Evolutionary conservation across 2,329 filamentous ascomycete genomes (phyloP).

Genomic region (Claviceps cyperi): DNA sequence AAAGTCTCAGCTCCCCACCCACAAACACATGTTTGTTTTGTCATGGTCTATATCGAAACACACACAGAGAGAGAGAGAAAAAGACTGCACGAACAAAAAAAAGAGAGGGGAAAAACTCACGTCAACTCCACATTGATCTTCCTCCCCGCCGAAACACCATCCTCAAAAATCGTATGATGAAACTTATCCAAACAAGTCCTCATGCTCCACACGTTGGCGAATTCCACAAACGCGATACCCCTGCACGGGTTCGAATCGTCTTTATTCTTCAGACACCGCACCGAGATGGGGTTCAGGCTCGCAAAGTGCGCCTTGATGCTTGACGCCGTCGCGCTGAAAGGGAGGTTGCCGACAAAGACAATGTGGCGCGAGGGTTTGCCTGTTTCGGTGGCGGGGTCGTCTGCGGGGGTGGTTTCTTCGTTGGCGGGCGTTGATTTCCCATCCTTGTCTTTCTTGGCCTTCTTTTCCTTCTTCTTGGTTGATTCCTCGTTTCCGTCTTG

Average conservation of each 20-base stretch:
- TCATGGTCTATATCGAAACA: not conserved
- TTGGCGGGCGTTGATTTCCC: conserved; percentile 2
- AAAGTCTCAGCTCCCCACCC: no score
- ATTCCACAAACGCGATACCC: conserved; percentile 81
- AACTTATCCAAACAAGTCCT: conserved; percentile 83
- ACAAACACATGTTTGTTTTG: no score
- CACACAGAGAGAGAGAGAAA: not conserved
- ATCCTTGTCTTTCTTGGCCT: conserved; percentile 5
- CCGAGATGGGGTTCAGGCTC: conserved; percentile 36
- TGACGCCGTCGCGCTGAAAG: conserved; percentile 61
- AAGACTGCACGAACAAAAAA: conserved; percentile 9
- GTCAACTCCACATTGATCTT: conserved; percentile 91
- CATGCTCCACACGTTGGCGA: conserved; percentile 75
- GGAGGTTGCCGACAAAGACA: conserved; percentile 56
- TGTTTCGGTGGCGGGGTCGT: conserved; percentile 7
- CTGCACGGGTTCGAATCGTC: conserved; percentile 46
- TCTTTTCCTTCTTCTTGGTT: conserved; percentile 17
- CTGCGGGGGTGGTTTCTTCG: conserved; percentile 7
- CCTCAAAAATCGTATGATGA: conserved; percentile 67
- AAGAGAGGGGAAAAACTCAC: conserved; percentile 31
- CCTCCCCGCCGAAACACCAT: conserved; percentile 40
- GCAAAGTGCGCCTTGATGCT: conserved; percentile 64
- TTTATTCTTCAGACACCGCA: conserved; percentile 58
- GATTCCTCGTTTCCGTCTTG: conserved; percentile 2
- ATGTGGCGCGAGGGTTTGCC: conserved; percentile 18